Percentiles rank a stretch among this genome's conserved stretches.
Evolutionary conservation across 1,284 basidiomycete species (phyloP).

Genomic region (Trichosporon faecale): DNA sequence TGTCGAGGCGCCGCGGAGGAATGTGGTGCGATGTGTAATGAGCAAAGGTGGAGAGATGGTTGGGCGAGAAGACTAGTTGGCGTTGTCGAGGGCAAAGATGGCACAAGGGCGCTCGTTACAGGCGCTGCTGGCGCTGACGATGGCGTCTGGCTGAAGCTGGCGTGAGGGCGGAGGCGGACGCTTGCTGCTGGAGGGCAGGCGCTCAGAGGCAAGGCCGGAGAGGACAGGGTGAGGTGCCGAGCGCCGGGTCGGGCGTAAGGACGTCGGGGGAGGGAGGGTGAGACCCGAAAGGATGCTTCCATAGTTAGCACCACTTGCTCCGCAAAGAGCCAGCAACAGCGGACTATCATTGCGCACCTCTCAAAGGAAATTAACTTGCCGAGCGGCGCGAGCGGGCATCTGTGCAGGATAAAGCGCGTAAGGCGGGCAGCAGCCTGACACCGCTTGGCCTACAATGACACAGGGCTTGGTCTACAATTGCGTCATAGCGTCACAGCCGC

Average conservation of each 20-base stretch:
- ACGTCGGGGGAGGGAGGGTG: background rate
- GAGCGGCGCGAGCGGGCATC: too few species aligned
- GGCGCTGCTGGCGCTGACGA: background rate
- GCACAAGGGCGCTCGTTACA: background rate
- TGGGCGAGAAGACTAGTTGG: background rate
- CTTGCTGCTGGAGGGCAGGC: background rate
- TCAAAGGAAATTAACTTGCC: background rate
- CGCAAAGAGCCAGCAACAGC: background rate
- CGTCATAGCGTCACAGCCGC: too few species aligned
- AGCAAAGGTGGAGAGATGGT: background rate
- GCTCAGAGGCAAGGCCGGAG: background rate
- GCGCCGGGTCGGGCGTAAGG: background rate
- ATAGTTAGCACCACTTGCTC: background rate
- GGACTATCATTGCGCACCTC: background rate
- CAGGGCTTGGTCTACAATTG: too few species aligned
- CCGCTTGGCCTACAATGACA: too few species aligned
- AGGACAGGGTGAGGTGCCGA: background rate
- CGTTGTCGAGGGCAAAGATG: background rate
- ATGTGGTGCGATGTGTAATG: background rate
- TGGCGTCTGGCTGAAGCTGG: background rate
- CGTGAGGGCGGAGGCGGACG: too few species aligned
- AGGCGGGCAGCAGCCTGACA: background rate
- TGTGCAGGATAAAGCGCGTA: too few species aligned
- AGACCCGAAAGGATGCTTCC: background rate
- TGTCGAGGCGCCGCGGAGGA: background rate